phyloP scores from a whole-genome alignment of 805 yeast species.

The Myxozyma melibiosi region DNA sequence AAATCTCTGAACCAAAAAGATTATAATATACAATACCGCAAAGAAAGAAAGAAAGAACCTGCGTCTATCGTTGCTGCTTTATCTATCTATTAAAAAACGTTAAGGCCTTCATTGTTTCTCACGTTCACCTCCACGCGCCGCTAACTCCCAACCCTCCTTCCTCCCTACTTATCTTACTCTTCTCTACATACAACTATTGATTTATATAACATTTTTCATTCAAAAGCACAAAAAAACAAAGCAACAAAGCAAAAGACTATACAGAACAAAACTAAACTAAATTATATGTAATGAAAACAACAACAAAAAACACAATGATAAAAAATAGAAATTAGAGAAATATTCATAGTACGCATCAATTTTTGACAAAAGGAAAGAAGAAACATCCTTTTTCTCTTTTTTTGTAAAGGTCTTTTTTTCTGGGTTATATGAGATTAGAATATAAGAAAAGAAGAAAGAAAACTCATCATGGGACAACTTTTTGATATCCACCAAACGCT shows the following conservation, averaged over 20 bases:
- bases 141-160: too few species aligned
- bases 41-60: too few species aligned
- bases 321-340: too few species aligned
- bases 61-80: too few species aligned
- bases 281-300: neutral
- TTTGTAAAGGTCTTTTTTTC: too few species aligned
- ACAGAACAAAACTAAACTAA: neutral
- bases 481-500: conserved; percentile 8
- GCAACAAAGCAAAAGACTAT: neutral
- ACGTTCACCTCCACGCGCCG: too few species aligned
- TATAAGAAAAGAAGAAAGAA: neutral
- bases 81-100: too few species aligned
- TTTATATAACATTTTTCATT: neutral
- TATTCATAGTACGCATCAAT: too few species aligned
- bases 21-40: too few species aligned
- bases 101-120: too few species aligned
- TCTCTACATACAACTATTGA: neutral
- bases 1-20: too few species aligned
- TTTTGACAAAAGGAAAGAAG: neutral
- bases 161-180: too few species aligned
- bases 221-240: neutral
- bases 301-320: neutral
- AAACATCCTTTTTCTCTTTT: conserved; percentile 2
- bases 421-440: neutral
- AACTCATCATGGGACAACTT: neutral